These are phyloP conservation scores for Cynanchum wilfordii DNA, from an alignment of 257 asterid genomes.

Conservation along the genomic window DNA sequence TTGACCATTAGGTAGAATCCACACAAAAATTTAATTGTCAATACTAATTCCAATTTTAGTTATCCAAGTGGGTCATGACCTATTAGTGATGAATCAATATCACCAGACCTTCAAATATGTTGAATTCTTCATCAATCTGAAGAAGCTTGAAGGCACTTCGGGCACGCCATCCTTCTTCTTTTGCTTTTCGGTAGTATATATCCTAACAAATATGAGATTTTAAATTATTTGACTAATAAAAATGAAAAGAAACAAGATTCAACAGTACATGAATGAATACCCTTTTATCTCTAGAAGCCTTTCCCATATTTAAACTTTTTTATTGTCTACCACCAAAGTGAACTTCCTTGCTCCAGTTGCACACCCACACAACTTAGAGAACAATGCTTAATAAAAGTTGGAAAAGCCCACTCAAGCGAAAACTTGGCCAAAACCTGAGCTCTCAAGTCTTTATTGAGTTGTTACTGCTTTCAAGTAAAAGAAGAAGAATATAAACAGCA, in stretches of 20 bases:
- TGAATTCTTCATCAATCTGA: slow-evolving; percentile 93
- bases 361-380: neutral
- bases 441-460: neutral
- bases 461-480: neutral
- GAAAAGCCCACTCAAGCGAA: neutral
- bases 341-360: neutral
- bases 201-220: slow-evolving; percentile 44
- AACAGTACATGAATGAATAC: slow-evolving; percentile 25
- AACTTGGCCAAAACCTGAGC: neutral
- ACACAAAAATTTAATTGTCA: neutral
- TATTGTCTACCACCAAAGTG: neutral
- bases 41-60: neutral
- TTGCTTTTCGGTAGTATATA: slow-evolving; percentile 94
- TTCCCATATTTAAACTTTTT: slow-evolving; percentile 47
- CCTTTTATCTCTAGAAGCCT: slow-evolving; percentile 95
- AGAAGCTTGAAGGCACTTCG: slow-evolving; percentile 98
- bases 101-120: slow-evolving; percentile 74
- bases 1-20: neutral
- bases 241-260: neutral
- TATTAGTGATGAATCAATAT: neutral
- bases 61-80: neutral
- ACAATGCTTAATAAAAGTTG: neutral
- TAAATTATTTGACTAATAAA: neutral
- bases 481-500: neutral
- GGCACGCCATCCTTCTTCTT: slow-evolving; percentile 99